Evolutionary conservation across 257 asterid species (phyloP).

Genomic region (Perilla frutescens): DNA sequence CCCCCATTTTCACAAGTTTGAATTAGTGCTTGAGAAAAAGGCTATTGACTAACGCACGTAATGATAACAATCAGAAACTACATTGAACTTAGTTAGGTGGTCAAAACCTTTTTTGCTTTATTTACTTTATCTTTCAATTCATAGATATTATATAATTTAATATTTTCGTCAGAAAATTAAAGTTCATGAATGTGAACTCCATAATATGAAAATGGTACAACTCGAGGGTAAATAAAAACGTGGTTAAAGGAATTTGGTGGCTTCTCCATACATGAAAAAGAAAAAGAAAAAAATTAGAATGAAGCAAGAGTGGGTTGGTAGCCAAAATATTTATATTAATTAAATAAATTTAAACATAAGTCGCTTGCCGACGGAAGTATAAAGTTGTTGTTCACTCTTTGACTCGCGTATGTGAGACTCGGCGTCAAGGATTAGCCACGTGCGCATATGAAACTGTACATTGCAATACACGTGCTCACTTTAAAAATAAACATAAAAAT

Average conservation of each 20-base stretch:
- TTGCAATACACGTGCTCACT: not conserved
- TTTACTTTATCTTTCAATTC: not conserved
- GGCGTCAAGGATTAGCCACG: not conserved
- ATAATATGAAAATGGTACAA: not conserved
- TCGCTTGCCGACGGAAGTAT: not conserved
- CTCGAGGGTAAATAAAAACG: not conserved
- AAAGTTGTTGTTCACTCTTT: not conserved
- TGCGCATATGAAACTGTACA: not conserved
- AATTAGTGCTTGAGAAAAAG: not conserved
- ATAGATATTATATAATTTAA: not conserved
- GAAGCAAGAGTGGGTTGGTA: constrained; percentile 7
- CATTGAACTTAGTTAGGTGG: not conserved
- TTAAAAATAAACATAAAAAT: too few relatives aligned
- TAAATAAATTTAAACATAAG: not conserved
- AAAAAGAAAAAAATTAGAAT: not conserved
- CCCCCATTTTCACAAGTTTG: not conserved
- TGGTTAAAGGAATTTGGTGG: constrained; percentile 23
- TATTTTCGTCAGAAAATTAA: not conserved
- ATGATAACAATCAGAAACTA: not conserved
- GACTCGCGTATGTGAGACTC: too few relatives aligned
- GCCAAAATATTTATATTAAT: not conserved
- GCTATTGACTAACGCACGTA: not conserved
- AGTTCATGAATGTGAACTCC: not conserved
- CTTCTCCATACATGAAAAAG: not conserved
- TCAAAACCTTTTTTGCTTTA: not conserved